Base-by-base conservation (phyloP, 441 rosid species). In the Syzygium malaccense region DNA sequence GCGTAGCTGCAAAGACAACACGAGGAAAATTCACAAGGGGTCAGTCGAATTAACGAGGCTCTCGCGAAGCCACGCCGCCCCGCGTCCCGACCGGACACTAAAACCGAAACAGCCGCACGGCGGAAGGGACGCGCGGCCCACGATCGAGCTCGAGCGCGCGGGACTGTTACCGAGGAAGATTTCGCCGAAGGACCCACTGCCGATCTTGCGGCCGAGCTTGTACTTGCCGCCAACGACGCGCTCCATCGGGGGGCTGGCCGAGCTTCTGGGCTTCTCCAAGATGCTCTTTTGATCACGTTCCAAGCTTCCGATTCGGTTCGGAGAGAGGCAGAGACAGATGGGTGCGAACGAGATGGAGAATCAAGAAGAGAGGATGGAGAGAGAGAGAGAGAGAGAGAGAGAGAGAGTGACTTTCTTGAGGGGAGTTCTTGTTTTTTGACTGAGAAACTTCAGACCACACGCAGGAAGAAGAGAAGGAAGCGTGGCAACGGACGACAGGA, bases 161-260 rank as follows among this genome's bases (percentile, higher is more conserved):
- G 78, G 17, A 75, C 86, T 19, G 33, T 45, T 45, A 91, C 94
- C 94, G 26, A 92, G 94, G 87, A 55, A 91, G 78, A 92, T 92
- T 91, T 93, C 94, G 86, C 94, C 94, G 87, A 93, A 93, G 54
- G 94, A 92, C 88, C 94, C 93, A 78, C 93, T 92, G 57, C 94
- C 94, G 88, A 93, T 91, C 91, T 92, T 92, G 89, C 94, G 93
- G 56, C 94, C 93, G 45, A 92, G 85, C 89, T 91, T 91, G 85
- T 89, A 92, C 89, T 88, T 92, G 41, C 88, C 90, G 20, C 93
- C 93, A 7, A 92, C 88, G 66, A 91, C 91, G 62, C 93, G 90
- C 86, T 92, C 93, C 94, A 93, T 91, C n/a, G 37, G n/a, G 12
- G 37, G 51, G 12, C 83, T 25, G 83, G n/a, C 41, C 83, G 28